Percentiles rank a stretch among this genome's conserved stretches.
Evolutionary conservation across 2,329 filamentous ascomycete genomes (phyloP).

Genomic region (Pseudopyricularia javanii): DNA sequence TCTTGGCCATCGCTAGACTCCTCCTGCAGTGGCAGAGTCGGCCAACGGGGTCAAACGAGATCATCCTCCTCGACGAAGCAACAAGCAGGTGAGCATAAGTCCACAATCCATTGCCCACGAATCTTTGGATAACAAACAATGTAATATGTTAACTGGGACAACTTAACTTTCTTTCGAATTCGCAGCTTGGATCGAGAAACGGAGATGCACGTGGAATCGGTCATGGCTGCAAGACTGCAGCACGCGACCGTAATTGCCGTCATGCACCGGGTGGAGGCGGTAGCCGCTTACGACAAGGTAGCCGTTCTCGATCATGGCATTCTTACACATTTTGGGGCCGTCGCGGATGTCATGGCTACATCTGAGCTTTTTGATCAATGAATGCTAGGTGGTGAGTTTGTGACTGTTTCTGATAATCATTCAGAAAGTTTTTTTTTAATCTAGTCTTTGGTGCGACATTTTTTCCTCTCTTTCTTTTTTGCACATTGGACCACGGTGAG

Average conservation of each 20-base stretch:
- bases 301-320: slow-evolving; percentile 8
- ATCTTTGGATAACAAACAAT: background rate
- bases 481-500: too few species aligned
- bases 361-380: background rate
- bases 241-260: slow-evolving; percentile 8
- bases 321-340: slow-evolving; percentile 4
- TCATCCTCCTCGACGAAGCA: slow-evolving; percentile 29
- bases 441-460: too few species aligned
- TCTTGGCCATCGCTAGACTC: slow-evolving; percentile 28
- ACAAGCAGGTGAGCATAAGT: slow-evolving; percentile 20
- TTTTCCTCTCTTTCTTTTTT: too few species aligned
- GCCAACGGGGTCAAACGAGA: background rate
- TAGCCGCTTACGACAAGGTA: slow-evolving; percentile 11
- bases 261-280: slow-evolving; percentile 9
- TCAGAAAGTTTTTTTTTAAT: too few species aligned
- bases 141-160: background rate
- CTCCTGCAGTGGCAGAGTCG: background rate
- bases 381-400: too few species aligned
- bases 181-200: slow-evolving; percentile 8
- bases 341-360: slow-evolving; percentile 1
- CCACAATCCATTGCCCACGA: background rate
- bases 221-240: slow-evolving; percentile 6
- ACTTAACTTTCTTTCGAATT: background rate
- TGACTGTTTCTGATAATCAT: too few species aligned
- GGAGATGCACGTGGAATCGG: slow-evolving; percentile 7